Conservation (phyloP, 1,284 basidiomycete genomes). For the Inonotus hispidus region DNA sequence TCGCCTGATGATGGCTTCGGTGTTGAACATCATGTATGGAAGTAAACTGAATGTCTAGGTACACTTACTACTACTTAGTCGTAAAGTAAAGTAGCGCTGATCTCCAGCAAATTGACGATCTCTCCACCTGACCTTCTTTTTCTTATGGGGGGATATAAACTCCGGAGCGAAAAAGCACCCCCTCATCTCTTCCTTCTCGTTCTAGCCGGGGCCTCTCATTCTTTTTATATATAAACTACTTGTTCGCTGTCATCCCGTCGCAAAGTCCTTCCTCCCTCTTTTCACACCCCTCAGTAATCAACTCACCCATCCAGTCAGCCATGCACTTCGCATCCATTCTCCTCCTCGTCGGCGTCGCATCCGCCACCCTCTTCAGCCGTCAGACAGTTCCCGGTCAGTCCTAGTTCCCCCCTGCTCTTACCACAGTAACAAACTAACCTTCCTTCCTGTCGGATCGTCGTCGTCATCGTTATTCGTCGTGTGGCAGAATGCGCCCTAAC, state of each 20-base stretch:
- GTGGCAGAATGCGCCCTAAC: constrained; percentile 40
- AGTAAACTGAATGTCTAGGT: background rate
- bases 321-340: constrained; percentile 53
- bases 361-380: constrained; percentile 33
- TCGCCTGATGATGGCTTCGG: background rate
- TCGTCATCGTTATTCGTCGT: background rate
- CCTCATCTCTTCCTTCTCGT: too few relatives aligned
- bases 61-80: background rate
- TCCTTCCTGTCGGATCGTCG: too few relatives aligned
- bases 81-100: too few relatives aligned
- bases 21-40: background rate
- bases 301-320: too few relatives aligned
- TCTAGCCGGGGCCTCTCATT: too few relatives aligned
- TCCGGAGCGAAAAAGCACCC: background rate
- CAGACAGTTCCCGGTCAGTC: constrained; percentile 37
- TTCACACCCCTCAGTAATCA: constrained; percentile 21
- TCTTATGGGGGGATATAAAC: background rate
- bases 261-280: background rate
- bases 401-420: background rate
- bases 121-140: background rate
- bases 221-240: too few relatives aligned
- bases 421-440: background rate
- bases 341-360: constrained; percentile 37
- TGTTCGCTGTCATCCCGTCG: too few relatives aligned
- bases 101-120: too few relatives aligned